Evolutionary conservation across 345 rosid genomes (phyloP).

Genomic region (Hevea brasiliensis): DNA sequence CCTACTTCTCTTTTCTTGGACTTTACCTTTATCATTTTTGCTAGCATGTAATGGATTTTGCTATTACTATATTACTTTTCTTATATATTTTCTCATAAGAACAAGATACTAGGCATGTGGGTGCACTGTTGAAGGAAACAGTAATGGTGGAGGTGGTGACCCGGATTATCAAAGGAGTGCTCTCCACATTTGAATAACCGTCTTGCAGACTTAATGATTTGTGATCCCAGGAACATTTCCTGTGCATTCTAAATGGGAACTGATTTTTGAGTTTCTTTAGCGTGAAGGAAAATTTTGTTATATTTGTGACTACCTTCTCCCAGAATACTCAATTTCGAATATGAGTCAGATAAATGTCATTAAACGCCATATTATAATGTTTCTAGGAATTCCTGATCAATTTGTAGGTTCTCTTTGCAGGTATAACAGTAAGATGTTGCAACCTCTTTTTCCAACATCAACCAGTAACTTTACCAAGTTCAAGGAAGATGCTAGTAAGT

Average conservation of each 20-base stretch:
- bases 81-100: background rate
- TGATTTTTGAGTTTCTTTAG: conserved; percentile 1
- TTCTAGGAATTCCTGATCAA: conserved; percentile 16
- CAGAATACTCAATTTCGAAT: background rate
- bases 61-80: background rate
- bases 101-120: conserved; percentile 9
- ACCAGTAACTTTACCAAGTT: conserved; percentile 29
- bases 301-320: background rate
- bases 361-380: background rate
- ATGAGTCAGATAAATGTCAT: background rate
- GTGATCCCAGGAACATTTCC: background rate
- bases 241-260: background rate
- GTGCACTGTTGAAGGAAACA: conserved; percentile 4
- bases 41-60: background rate
- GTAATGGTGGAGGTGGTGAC: conserved; percentile 4
- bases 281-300: background rate
- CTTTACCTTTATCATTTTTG: background rate
- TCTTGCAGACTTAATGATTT: background rate
- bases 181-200: background rate
- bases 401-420: conserved; percentile 32
- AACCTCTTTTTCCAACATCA: conserved; percentile 30
- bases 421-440: conserved; percentile 41
- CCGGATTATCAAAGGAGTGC: conserved; percentile 11
- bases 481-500: conserved; percentile 38
- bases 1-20: background rate